Percentiles rank a stretch among this genome's conserved stretches.
Conservation (phyloP, 75 land plant species). For the Ceratopteris richardii region DNA sequence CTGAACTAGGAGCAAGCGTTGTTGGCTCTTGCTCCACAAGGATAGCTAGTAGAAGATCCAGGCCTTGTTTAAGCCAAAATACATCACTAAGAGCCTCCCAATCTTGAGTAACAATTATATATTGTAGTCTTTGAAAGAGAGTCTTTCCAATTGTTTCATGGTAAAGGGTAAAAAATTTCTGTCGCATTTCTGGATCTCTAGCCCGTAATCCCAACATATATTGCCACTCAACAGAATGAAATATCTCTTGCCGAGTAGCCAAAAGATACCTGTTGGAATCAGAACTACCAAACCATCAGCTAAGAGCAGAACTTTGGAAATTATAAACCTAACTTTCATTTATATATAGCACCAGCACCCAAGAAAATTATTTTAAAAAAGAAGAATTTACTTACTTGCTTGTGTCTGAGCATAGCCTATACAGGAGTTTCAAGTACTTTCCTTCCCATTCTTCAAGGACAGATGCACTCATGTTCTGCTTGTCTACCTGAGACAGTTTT, state of each 20-base stretch:
- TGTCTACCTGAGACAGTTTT: conserved; percentile 85
- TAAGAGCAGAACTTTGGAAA: too few species aligned
- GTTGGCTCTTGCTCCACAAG: conserved; percentile 93
- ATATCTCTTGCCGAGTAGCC: conserved; percentile 82
- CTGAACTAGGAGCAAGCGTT: conserved; percentile 97
- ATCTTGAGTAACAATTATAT: conserved; percentile 86
- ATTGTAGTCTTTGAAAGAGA: conserved; percentile 76
- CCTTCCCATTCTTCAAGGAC: conserved; percentile 84
- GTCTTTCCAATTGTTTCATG: conserved; percentile 89
- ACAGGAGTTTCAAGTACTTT: conserved; percentile 81
- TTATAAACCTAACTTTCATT: too few species aligned
- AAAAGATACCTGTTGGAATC: conserved; percentile 76
- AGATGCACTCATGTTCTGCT: conserved; percentile 48
- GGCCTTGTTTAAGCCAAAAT: conserved; percentile 97
- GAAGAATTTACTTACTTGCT: conserved; percentile 48
- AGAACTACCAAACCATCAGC: too few species aligned
- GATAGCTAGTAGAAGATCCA: conserved; percentile 88
- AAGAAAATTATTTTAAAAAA: too few species aligned
- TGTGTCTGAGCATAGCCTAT: conserved; percentile 86
- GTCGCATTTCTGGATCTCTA: conserved; percentile 82
- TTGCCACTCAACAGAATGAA: conserved; percentile 90
- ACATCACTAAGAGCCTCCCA: conserved; percentile 99
- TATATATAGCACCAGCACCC: too few species aligned
- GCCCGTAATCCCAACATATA: conserved; percentile 93
- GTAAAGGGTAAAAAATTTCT: conserved; percentile 76